Evolutionary conservation across 1,284 basidiomycete species (phyloP).

Genomic region (Malassezia japonica): DNA sequence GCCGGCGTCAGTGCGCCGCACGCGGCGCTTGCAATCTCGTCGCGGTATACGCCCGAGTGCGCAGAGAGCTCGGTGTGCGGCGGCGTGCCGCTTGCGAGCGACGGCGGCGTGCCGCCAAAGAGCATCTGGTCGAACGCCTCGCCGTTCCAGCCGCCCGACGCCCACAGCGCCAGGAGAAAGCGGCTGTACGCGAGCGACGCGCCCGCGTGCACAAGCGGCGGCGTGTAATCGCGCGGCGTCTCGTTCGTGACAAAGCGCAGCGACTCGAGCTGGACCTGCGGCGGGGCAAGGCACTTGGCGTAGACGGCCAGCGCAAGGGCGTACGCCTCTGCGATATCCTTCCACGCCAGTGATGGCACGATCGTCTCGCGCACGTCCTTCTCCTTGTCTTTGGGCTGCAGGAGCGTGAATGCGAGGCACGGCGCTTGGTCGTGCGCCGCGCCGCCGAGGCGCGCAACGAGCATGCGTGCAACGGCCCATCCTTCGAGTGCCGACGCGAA

Average conservation of each 20-base stretch:
- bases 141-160: constrained; percentile 42
- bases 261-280: constrained; percentile 29
- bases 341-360: constrained; percentile 23
- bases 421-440: constrained; percentile 35
- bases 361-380: constrained; percentile 14
- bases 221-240: constrained; percentile 43
- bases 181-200: constrained; percentile 41
- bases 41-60: constrained; percentile 27
- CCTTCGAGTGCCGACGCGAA: constrained; percentile 45
- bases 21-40: constrained; percentile 39
- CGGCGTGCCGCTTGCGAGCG: constrained; percentile 25
- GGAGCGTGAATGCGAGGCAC: constrained; percentile 19
- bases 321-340: constrained; percentile 43
- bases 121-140: constrained; percentile 46
- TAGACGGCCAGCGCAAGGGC: constrained; percentile 39
- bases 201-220: constrained; percentile 39
- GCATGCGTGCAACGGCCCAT: constrained; percentile 36
- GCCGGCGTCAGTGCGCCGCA: constrained; percentile 32
- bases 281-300: constrained; percentile 43
- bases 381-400: constrained; percentile 19
- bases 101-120: constrained; percentile 41
- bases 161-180: constrained; percentile 43
- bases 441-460: constrained; percentile 39
- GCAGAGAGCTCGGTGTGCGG: constrained; percentile 29
- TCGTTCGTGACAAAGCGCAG: constrained; percentile 36